A percentile compares a stretch with the other conserved stretches of the same genome.
Conservation (phyloP, 805 yeast species). For the Wickerhamomyces queroliae region DNA sequence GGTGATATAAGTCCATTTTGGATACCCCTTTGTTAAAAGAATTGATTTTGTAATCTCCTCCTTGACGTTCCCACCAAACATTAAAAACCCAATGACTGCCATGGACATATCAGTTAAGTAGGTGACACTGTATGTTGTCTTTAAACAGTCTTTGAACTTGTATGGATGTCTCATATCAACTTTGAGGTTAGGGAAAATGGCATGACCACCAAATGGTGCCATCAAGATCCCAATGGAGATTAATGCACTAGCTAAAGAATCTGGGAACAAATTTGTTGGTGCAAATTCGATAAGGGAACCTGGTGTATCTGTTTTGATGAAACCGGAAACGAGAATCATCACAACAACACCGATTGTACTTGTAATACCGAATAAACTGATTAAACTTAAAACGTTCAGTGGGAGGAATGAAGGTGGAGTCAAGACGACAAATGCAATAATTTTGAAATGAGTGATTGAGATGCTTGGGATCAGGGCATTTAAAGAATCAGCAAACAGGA, state of each 20-base stretch:
- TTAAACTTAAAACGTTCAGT: constrained; percentile 61
- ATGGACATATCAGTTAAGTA: constrained; percentile 54
- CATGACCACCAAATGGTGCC: constrained; percentile 86
- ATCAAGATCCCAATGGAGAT: constrained; percentile 61
- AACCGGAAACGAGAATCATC: constrained; percentile 56
- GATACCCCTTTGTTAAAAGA: constrained; percentile 61
- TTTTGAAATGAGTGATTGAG: constrained; percentile 52
- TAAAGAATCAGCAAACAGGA: constrained; percentile 81
- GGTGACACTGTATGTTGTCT: constrained; percentile 55
- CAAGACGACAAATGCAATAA: constrained; percentile 60
- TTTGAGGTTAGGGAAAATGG: constrained; percentile 69
- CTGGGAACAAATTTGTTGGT: constrained; percentile 66
- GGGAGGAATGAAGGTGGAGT: constrained; percentile 84
- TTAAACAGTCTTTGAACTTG: constrained; percentile 47
- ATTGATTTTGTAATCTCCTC: constrained; percentile 79
- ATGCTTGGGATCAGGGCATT: constrained; percentile 56
- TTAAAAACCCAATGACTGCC: constrained; percentile 64
- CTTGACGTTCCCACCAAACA: constrained; percentile 69
- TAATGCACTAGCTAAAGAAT: constrained; percentile 41
- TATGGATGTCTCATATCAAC: constrained; percentile 67
- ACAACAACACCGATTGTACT: constrained; percentile 63
- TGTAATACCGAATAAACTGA: constrained; percentile 64
- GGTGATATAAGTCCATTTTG: constrained; percentile 49
- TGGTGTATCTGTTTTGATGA: constrained; percentile 53
- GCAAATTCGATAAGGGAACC: constrained; percentile 68